Evolutionary conservation across 768 basidiomycete genomes (phyloP), one percentile per base, ranked within the genome.

Genomic region (Tricholomella constricta): DNA sequence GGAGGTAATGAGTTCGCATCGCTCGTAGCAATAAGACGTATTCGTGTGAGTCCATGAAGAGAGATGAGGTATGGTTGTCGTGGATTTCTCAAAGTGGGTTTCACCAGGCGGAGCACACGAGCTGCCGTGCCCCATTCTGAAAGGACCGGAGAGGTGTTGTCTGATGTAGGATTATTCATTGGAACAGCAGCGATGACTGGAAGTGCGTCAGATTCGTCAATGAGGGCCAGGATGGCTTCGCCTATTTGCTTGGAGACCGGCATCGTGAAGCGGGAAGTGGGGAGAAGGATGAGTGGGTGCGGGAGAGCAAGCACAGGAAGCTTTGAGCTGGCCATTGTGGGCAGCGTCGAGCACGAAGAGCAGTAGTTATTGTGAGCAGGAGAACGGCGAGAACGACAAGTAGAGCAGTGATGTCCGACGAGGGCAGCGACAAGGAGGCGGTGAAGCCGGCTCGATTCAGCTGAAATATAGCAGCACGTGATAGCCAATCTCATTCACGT

Each of bases 251-350:
- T 77, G 15, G 82, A 74, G 19, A 95, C 77, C 0, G 88, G 84
- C 53, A 93, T 69, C 0, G 88, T 85, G 38, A 89, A 73, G 12
- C 84, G 74, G 0, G 87, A 82, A 7, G 82, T 83, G 0, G 93
- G 93, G 11, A 92, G 80, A 32, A 94, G 82, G 52, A 94, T 71
- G 40, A 83, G 72, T 0, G 93, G 93, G 56, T 86, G 76, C 0
- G 83, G 78, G 25, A 95, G 81, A 5, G 82, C 77, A 42, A 95
- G 75, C 25, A 93, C 72, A 3, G 86, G 84, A 6, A 94, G 77
- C 53, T 78, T 82, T 3, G 79, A 72, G 65, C 66, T 69, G 6
- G 74, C 70, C 76, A 77, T 78, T 36, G 47, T 45, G 47, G 55
- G 40, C 47, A 45, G 40, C 38, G 44, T 27, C 46, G 17, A 52